Conservation (phyloP, 768 basidiomycete genomes). For the Macrolepiota fuliginosa region DNA sequence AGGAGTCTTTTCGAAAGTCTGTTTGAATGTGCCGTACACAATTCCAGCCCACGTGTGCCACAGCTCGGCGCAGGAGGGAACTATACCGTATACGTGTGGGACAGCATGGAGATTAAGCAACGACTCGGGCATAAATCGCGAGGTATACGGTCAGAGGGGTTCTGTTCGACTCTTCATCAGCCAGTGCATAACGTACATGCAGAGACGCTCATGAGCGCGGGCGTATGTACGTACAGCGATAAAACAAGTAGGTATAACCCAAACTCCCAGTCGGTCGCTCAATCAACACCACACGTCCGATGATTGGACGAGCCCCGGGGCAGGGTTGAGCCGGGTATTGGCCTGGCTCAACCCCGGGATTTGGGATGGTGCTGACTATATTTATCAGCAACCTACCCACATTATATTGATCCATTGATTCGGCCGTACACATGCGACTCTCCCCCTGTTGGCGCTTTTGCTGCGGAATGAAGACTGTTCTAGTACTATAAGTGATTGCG, state of each 20-base stretch:
- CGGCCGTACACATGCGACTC: conserved; percentile 1
- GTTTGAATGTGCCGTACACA: not conserved
- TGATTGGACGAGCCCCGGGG: not conserved
- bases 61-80: not conserved
- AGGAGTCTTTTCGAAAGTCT: not conserved
- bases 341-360: not conserved
- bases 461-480: not conserved
- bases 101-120: conserved; percentile 3
- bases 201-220: not conserved
- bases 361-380: not conserved
- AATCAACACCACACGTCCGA: not conserved
- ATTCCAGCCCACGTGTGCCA: not conserved
- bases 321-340: not conserved
- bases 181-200: not conserved
- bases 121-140: not conserved
- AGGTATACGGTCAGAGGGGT: not conserved
- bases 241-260: not conserved
- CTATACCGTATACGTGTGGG: not conserved
- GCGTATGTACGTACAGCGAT: not conserved
- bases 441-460: not conserved
- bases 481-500: not conserved
- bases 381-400: not conserved
- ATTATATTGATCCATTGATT: not conserved
- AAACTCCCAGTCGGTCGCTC: not conserved
- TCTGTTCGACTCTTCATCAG: not conserved